Base-by-base conservation (phyloP, 768 basidiomycete genomes). In the Favolaschia claudopus region DNA sequence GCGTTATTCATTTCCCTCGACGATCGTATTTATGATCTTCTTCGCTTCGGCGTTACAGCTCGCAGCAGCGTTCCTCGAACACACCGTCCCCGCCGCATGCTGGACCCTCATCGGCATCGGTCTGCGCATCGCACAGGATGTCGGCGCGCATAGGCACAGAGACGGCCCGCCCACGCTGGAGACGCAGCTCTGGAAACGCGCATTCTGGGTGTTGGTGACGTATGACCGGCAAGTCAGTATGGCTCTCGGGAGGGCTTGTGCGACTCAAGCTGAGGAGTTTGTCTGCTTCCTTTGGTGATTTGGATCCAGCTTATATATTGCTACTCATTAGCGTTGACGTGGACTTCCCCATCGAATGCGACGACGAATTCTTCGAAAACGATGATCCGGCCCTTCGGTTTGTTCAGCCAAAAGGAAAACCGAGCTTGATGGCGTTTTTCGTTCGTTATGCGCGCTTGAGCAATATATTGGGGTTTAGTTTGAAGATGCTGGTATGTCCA, bases 111-210 rank as follows among this genome's bases (percentile, higher is more conserved):
- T 87, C 29, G 89, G 89, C 5, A 79, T 79, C 36, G 58, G 58
- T 14, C 29, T 59, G 29, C 58, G 58, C n/a, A 33, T 59, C n/a
- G 58, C 58, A 12, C 50, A 53, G 17, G 58, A 59, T 31, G 51
- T 53, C 29, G 58, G 58, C 28, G 58, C 44, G 2, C 58, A 59
- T 19, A 33, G 58, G 43, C 56, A 68, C 14, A 61, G 68, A 22
- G 71, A 61, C 53, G 67, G 9, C 55, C 68, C 71, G 17, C 78
- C 78, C 3, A 80, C 75, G 10, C 72, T 77, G 9, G 87, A 92
- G 62, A 80, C 86, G 49, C 91, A 94, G 70, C 79, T 89, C 24
- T 91, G 89, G 85, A 89, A 89, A 68, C 81, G 87, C 24, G 83
- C 81, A 7, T 88, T 87, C 64, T 88, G 86, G 85, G 82, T 34